Base-by-base conservation (phyloP, 2,329 filamentous ascomycete species). In the Fusarium sp. region DNA sequence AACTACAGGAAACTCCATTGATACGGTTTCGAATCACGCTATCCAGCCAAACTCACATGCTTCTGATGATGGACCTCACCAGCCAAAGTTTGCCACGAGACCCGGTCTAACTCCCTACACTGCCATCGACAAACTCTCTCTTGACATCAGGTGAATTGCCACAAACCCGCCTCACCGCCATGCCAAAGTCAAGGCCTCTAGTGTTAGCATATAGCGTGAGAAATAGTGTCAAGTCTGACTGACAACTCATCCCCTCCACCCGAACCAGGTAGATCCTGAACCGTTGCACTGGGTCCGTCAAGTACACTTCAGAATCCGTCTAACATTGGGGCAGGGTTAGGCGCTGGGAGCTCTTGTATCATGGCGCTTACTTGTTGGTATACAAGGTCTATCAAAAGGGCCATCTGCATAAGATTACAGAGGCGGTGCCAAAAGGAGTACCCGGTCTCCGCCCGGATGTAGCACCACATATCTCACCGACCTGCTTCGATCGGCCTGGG, bases 331-430 rank as follows among this genome's bases (percentile, higher is more conserved):
- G 37, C 37, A 40, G 8, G 31, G 40, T 31, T n/a, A 61, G 27
- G 20, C 40, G 38, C 34, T 8, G 54, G 16, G 24, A 62, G 37
- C 57, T 66, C 62, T 59, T 72, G 63, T 62, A 62, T 69, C 56
- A 29, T 42, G 40, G 50, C 42, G 50, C 40, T 57, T 63, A 50
- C 63, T 61, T 61, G 64, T 66, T 74, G 61, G 60, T 73, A 73
- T 76, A 74, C 70, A 76, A 76, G 56, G 63, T 77, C 75, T 77
- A 76, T 73, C 64, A 56, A 57, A 62, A 45, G 35, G 40, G 24
- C 59, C 61, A 29, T 62, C 60, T 57, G 59, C 50, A 64, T 66
- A 76, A 65, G 62, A 62, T 40, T 70, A 75, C 62, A 68, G 66
- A 63, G 63, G 71, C 64, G 54, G 63, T 65, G 61, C 65, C 65